Base-by-base conservation (phyloP, 2,329 filamentous ascomycete species). In the Phaeomoniella chlamydospora region DNA sequence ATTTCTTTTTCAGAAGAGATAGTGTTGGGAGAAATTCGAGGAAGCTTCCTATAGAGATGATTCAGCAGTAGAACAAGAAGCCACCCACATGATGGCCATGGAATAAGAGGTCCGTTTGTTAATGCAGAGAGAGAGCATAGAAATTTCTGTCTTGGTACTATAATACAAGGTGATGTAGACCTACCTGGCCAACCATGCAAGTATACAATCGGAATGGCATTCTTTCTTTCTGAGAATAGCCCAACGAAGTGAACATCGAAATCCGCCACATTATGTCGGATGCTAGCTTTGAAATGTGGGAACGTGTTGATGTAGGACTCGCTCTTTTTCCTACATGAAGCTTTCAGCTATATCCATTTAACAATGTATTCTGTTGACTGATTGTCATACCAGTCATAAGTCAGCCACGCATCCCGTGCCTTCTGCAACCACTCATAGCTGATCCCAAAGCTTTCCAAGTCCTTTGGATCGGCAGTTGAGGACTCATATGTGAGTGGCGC, bases 181-280 rank as follows among this genome's bases (percentile, higher is more conserved):
- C 60, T 43, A 45, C 57, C 54, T 2, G 70, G 70, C 68, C 68
- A 74, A 32, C 71, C 72, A 41, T 74, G 70, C n/a, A 68, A 46
- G 9, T 71, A 55, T 2, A 62, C 43, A 6, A 74, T 43, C 0
- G 72, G 70, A 1, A 67, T 55, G 0, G 71, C 72, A 40, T 66
- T 58, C 2, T 50, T 30, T 13, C 61, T 64, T 29, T 57, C 43
- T 0, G 70, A 74, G 49, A 74, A 75, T 0, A 75, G 53, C 0
- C 61, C 70, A 1, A 59, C 48, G 45, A 75, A 75, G 44, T 74
- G 70, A 29, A 74, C 54, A 3, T 57, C 47, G 37, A 64, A 55
- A 9, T 47, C 43, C 5, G 43, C 39, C 2, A 59, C 52, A 18
- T 40, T 38, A 15, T 65, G 60, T 9, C 56, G 53, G 35, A 71